Evolutionary conservation across 345 rosid species (phyloP).

Genomic region (Salix udensis): DNA sequence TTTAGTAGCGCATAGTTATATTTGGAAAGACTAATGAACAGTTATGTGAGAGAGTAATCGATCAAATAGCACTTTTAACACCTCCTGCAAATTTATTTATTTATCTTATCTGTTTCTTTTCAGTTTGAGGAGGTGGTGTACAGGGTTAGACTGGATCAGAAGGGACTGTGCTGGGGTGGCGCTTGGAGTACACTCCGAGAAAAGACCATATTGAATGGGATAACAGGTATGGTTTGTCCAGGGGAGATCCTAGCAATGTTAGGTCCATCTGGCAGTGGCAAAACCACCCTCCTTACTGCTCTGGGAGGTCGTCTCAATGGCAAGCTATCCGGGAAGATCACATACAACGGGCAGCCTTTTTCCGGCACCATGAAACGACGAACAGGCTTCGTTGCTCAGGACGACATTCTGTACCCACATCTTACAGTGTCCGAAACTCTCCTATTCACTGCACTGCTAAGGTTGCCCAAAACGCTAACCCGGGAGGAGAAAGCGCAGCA

Average conservation of each 20-base stretch:
- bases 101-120: slow-evolving; percentile 4
- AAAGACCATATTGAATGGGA: slow-evolving; percentile 74
- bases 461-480: slow-evolving; percentile 65
- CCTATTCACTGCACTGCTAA: slow-evolving; percentile 77
- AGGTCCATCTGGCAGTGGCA: slow-evolving; percentile 98
- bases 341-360: slow-evolving; percentile 85
- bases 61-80: not conserved
- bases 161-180: slow-evolving; percentile 45
- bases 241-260: slow-evolving; percentile 96
- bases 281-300: slow-evolving; percentile 95
- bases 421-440: slow-evolving; percentile 89
- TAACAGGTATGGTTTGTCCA: slow-evolving; percentile 79
- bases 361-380: slow-evolving; percentile 66
- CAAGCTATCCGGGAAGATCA: slow-evolving; percentile 71
- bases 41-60: not conserved
- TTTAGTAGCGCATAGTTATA: not conserved
- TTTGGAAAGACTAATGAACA: not conserved
- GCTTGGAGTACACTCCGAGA: slow-evolving; percentile 48
- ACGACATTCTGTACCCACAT: slow-evolving; percentile 86
- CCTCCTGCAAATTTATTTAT: not conserved
- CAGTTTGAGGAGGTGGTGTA: slow-evolving; percentile 95
- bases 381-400: slow-evolving; percentile 92
- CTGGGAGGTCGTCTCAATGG: slow-evolving; percentile 88
- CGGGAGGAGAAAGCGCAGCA: slow-evolving; percentile 68
- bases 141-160: slow-evolving; percentile 67